These are phyloP conservation scores for Tetrahymena borealis DNA, from an alignment of 73 alveolate genomes.

Conservation along the genomic window DNA sequence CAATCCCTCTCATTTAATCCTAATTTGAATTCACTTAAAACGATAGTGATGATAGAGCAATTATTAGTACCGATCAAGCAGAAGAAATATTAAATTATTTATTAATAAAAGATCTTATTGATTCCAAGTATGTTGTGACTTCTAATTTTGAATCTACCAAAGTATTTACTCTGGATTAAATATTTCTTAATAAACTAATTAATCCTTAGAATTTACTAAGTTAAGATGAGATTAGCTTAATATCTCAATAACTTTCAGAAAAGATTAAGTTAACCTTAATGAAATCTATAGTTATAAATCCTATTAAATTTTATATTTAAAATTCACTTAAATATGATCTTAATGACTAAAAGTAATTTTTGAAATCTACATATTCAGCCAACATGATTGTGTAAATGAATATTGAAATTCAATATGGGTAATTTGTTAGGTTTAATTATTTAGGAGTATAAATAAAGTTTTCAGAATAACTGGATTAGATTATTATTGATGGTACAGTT, in stretches of 20 bases:
- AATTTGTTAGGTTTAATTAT: too few species aligned
- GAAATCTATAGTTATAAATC: not conserved
- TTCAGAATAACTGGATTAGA: not conserved
- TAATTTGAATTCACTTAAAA: not conserved
- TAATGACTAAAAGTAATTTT: not conserved
- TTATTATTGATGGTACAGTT: not conserved
- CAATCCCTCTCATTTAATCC: not conserved
- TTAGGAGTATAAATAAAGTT: too few species aligned
- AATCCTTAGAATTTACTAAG: not conserved
- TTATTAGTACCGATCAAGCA: not conserved
- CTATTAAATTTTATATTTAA: not conserved
- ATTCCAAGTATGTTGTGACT: too few species aligned
- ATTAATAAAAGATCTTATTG: too few species aligned
- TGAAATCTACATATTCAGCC: not conserved
- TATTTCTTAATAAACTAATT: not conserved
- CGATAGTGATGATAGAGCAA: not conserved
- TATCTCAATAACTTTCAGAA: not conserved
- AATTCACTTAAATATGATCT: not conserved
- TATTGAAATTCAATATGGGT: not conserved
- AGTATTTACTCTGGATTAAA: not conserved
- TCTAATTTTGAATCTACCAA: too few species aligned
- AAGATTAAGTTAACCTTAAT: not conserved
- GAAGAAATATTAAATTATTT: too few species aligned
- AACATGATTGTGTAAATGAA: not conserved
- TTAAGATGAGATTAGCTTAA: not conserved